These are phyloP conservation scores for Penicillium diatomitis DNA, from an alignment of 495 filamentous ascomycete genomes.

Conservation along the genomic window DNA sequence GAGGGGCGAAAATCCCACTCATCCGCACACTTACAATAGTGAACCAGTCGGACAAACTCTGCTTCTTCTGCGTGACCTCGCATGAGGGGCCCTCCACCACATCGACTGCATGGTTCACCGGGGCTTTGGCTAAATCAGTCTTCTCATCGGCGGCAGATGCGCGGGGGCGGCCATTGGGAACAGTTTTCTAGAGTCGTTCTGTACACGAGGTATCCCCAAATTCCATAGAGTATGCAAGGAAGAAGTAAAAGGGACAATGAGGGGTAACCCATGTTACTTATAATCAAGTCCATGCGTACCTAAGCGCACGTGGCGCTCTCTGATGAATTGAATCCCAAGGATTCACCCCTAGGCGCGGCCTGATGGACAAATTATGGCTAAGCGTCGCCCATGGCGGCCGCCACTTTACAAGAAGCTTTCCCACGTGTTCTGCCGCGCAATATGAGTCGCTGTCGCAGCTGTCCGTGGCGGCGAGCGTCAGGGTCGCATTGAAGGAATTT, in stretches of 20 bases:
- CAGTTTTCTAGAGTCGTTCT: no score
- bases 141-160: not conserved
- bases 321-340: no score
- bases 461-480: not conserved
- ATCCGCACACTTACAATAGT: slow-evolving; percentile 27
- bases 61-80: slow-evolving; percentile 23
- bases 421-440: not conserved
- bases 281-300: no score
- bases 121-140: not conserved
- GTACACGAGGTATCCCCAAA: no score
- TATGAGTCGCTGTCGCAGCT: not conserved
- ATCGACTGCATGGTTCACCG: not conserved
- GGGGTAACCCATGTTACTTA: no score
- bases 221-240: no score
- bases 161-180: not conserved
- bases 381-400: not conserved
- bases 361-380: not conserved
- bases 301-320: not conserved
- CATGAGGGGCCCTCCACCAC: slow-evolving; percentile 8
- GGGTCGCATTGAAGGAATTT: no score
- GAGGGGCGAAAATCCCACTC: not conserved
- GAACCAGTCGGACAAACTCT: slow-evolving; percentile 37
- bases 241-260: no score
- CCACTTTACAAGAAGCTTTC: not conserved
- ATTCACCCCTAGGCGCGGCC: not conserved